These are phyloP conservation scores for Diaporthe longicolla DNA, from an alignment of 2,329 filamentous ascomycete species.

Conservation along the genomic window DNA sequence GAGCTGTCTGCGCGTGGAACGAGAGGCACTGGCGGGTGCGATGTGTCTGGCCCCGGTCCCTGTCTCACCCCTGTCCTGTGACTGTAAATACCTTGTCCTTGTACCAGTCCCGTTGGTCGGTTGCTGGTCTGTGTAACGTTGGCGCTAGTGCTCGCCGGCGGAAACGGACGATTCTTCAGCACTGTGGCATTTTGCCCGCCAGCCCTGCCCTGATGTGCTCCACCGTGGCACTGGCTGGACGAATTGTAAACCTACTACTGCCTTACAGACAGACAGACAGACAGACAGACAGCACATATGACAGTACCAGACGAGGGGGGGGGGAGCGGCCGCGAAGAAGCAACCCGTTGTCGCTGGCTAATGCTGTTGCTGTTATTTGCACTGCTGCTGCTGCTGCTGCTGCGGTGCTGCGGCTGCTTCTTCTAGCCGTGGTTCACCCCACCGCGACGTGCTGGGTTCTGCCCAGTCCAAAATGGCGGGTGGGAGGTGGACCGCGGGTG, in stretches of 20 bases:
- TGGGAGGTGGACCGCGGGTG: constrained; percentile 26
- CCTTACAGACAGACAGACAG: too few species aligned
- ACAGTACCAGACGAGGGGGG: not conserved
- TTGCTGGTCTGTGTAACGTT: constrained; percentile 30
- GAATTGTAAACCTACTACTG: not conserved
- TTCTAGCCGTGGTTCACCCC: constrained; percentile 2
- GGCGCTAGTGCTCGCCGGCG: constrained; percentile 27
- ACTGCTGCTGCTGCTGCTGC: not conserved
- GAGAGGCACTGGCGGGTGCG: not conserved
- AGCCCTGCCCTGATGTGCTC: not conserved
- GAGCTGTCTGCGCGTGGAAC: not conserved
- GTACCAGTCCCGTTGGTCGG: not conserved
- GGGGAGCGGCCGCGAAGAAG: not conserved
- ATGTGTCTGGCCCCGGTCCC: not conserved
- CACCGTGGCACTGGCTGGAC: not conserved
- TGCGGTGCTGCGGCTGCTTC: not conserved
- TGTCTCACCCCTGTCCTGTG: not conserved
- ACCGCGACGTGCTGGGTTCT: constrained; percentile 6
- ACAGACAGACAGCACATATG: not conserved
- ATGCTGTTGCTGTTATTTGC: not conserved
- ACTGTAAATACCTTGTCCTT: not conserved
- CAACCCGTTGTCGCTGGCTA: not conserved
- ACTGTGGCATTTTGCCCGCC: not conserved
- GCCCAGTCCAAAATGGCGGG: constrained; percentile 38
- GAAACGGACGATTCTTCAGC: constrained; percentile 4